Evolutionary conservation across 1,284 basidiomycete genomes (phyloP).

Genomic region (Microbotryum lychnidis-dioicae): DNA sequence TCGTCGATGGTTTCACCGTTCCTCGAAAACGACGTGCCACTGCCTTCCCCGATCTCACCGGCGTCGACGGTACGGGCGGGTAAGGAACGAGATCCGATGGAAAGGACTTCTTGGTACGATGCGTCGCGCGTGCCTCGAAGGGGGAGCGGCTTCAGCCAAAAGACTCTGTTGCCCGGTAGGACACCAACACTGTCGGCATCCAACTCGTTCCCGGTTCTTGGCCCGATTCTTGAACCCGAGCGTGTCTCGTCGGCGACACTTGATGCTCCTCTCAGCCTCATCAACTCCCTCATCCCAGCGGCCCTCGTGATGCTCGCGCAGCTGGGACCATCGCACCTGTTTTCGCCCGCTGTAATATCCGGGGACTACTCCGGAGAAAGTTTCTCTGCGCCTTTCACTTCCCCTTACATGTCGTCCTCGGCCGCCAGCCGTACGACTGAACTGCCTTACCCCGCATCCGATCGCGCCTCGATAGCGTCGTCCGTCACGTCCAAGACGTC

Average conservation of each 20-base stretch:
- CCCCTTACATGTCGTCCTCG: too few species aligned
- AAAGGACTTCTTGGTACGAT: neutral
- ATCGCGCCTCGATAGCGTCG: neutral
- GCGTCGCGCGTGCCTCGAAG: constrained; percentile 2
- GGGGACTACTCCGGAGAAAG: too few species aligned
- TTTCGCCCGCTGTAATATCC: constrained; percentile 25
- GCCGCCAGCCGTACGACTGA: too few species aligned
- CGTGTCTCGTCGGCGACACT: neutral
- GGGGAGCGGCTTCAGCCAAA: constrained; percentile 23
- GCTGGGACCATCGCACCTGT: constrained; percentile 31
- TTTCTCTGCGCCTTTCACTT: too few species aligned
- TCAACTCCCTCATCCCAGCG: constrained; percentile 28
- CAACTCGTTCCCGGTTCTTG: neutral
- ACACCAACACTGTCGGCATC: neutral
- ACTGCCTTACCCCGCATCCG: constrained; percentile 1
- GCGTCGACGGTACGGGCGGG: constrained; percentile 15
- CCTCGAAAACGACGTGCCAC: neutral
- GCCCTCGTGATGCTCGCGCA: constrained; percentile 32
- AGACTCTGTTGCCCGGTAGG: constrained; percentile 10
- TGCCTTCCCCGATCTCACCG: constrained; percentile 19
- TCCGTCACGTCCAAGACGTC: too few species aligned
- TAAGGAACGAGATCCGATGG: constrained; percentile 26
- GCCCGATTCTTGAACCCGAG: constrained; percentile 13
- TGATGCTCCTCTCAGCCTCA: constrained; percentile 28
- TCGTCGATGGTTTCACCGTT: constrained; percentile 13